Percentiles rank a stretch among this genome's conserved stretches.
Evolutionary conservation across 805 yeast species (phyloP).

Genomic region (Zygosaccharomyces pseudorouxii): DNA sequence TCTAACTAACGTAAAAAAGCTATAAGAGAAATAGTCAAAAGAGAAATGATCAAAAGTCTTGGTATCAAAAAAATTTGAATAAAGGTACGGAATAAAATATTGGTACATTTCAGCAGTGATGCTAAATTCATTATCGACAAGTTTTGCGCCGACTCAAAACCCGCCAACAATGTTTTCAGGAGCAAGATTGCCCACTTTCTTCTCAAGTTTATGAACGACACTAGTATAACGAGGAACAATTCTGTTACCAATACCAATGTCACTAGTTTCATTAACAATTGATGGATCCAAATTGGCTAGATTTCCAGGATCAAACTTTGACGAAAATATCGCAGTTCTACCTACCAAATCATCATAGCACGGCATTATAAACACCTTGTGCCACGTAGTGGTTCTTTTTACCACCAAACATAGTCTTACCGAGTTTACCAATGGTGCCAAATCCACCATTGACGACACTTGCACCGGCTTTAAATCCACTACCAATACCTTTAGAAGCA

Average conservation of each 20-base stretch:
- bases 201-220: conserved; percentile 41
- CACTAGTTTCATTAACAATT: conserved; percentile 37
- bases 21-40: not conserved
- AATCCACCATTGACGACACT: conserved; percentile 42
- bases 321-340: conserved; percentile 49
- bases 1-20: not conserved
- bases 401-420: conserved; percentile 40
- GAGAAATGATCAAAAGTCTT: too few species aligned
- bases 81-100: conserved; percentile 9
- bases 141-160: too few species aligned
- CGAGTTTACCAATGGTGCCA: conserved; percentile 41
- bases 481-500: conserved; percentile 50
- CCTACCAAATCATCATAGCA: conserved; percentile 71
- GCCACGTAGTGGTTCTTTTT: conserved; percentile 17
- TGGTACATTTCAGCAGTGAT: conserved; percentile 17
- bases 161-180: conserved; percentile 49
- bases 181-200: conserved; percentile 45
- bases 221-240: conserved; percentile 69
- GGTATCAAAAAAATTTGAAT: not conserved
- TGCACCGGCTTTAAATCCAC: conserved; percentile 43
- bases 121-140: too few species aligned
- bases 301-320: conserved; percentile 55
- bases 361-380: conserved; percentile 14
- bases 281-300: conserved; percentile 49
- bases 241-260: too few species aligned